Evolutionary conservation across 2,329 filamentous ascomycete species (phyloP).

Genomic region (Fusarium multiceps): DNA sequence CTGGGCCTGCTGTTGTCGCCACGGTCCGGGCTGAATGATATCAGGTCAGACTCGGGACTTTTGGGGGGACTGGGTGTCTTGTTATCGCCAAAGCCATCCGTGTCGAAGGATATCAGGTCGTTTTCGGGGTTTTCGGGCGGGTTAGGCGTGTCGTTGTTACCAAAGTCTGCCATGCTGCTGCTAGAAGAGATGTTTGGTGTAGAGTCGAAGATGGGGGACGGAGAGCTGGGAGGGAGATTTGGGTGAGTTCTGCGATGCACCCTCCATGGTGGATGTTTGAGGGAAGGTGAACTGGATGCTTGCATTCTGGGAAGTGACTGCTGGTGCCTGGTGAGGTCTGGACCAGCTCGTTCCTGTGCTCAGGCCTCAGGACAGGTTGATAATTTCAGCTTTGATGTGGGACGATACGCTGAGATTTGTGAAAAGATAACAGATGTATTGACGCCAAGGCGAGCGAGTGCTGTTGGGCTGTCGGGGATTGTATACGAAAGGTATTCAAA

Average conservation of each 20-base stretch:
- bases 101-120: not conserved
- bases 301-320: not conserved
- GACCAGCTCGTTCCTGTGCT: not conserved
- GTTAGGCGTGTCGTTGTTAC: not conserved
- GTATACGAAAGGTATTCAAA: no score
- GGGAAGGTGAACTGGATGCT: not conserved
- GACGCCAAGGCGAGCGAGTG: no score
- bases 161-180: not conserved
- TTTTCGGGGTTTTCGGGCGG: rapidly evolving
- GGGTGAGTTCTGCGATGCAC: not conserved
- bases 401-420: no score
- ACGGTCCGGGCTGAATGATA: no score
- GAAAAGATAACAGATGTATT: no score
- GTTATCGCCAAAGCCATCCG: not conserved
- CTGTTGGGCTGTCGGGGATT: no score
- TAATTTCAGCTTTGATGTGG: no score
- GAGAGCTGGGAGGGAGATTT: not conserved
- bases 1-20: no score
- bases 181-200: no score
- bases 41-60: no score
- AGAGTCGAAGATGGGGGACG: not conserved
- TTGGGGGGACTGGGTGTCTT: no score
- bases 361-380: no score
- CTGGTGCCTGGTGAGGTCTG: not conserved
- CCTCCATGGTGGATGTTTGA: not conserved